phyloP scores from a whole-genome alignment of 176 grass and related monocot species.

The Guadua angustifolia region DNA sequence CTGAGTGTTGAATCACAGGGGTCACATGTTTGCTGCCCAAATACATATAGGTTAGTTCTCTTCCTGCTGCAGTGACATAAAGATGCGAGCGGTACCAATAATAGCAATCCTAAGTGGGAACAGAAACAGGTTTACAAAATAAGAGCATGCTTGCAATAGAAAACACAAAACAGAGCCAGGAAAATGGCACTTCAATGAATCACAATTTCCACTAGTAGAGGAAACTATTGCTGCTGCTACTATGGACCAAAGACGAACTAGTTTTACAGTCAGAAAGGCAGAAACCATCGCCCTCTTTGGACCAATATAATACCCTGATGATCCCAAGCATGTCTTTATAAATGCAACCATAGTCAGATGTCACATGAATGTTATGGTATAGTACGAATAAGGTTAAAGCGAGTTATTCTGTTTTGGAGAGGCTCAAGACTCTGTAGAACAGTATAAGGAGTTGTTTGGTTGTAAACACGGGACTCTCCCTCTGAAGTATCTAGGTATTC shows the following conservation, averaged over 20 bases:
- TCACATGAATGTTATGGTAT: neutral
- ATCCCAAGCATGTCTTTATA: neutral
- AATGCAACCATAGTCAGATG: neutral
- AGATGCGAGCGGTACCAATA: neutral
- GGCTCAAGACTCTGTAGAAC: no score
- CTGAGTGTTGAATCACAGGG: conserved; percentile 76
- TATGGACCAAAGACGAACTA: conserved; percentile 21
- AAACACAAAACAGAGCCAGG: neutral
- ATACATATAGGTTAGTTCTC: conserved; percentile 36
- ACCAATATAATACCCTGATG: neutral
- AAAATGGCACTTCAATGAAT: conserved; percentile 7
- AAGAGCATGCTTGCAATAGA: neutral
- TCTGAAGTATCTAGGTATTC: no score
- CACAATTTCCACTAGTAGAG: neutral
- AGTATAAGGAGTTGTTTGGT: no score
- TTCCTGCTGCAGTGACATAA: neutral
- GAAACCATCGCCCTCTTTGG: neutral
- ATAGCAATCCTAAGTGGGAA: neutral
- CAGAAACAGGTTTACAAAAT: neutral
- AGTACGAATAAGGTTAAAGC: neutral
- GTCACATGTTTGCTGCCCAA: conserved; percentile 74
- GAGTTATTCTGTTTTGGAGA: no score
- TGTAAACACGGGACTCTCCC: no score
- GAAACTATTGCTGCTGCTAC: neutral
- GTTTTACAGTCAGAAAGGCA: conserved; percentile 19